These are phyloP conservation scores for Samsoniella hepiali DNA, from an alignment of 2,329 filamentous ascomycete species.

Conservation along the genomic window DNA sequence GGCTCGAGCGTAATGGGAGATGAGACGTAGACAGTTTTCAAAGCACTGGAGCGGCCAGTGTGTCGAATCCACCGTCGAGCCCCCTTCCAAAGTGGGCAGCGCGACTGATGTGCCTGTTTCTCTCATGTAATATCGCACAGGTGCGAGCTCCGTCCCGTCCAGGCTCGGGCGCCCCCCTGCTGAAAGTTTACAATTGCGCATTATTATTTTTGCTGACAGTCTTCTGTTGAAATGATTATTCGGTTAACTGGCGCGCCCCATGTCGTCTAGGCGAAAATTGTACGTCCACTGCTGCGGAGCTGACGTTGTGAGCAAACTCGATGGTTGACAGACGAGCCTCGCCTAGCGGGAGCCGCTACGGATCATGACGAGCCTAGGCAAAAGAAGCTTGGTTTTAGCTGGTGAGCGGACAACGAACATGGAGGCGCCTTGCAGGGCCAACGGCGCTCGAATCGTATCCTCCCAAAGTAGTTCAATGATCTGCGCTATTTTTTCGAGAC, in stretches of 20 bases:
- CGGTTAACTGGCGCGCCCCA: neutral
- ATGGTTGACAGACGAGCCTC: neutral
- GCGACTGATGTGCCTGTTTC: neutral
- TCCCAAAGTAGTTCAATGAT: neutral
- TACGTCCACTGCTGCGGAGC: neutral
- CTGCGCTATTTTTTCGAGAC: conserved; percentile 5
- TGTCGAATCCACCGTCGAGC: neutral
- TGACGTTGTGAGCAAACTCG: neutral
- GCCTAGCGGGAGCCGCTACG: conserved; percentile 9
- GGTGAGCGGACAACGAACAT: neutral
- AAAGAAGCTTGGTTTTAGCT: conserved; percentile 12
- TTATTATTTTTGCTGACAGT: neutral
- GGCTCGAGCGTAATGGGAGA: neutral
- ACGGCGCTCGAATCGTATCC: conserved; percentile 5
- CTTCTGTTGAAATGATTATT: neutral
- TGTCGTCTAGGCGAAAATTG: neutral
- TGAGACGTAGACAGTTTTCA: neutral
- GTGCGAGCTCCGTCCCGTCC: conserved; percentile 3
- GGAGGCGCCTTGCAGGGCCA: neutral
- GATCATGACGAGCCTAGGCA: neutral
- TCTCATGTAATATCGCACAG: conserved; percentile 8
- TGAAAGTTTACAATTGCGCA: neutral
- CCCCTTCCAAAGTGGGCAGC: conserved; percentile 6
- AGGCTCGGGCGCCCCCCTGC: neutral
- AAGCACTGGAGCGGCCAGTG: neutral